Conservation (phyloP, 441 rosid species). For the Erysimum pusillum region DNA sequence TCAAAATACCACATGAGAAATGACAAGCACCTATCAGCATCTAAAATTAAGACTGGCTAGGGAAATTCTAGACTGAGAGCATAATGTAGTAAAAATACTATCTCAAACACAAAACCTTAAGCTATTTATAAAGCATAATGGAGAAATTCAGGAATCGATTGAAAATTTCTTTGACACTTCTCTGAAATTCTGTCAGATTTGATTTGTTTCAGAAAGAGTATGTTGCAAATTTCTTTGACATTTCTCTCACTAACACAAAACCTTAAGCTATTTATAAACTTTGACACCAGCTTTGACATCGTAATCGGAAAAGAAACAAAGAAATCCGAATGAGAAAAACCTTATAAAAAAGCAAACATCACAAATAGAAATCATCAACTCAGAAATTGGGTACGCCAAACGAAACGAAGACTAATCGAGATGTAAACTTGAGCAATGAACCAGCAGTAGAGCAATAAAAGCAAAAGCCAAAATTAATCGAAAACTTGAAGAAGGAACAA, state of each 20-base stretch:
- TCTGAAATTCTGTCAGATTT: too few relatives aligned
- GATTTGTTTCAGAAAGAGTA: too few relatives aligned
- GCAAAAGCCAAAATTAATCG: slow-evolving; percentile 11
- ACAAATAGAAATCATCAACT: not conserved
- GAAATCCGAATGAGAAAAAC: too few relatives aligned
- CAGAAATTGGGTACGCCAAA: not conserved
- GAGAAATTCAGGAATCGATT: too few relatives aligned
- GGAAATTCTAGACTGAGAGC: slow-evolving; percentile 3
- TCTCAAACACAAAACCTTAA: not conserved
- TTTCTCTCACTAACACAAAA: too few relatives aligned
- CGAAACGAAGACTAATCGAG: not conserved
- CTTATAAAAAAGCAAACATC: not conserved
- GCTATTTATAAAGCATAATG: too few relatives aligned
- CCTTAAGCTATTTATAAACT: too few relatives aligned
- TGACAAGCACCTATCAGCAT: not conserved
- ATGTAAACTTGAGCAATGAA: not conserved
- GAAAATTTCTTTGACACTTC: too few relatives aligned
- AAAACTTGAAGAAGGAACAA: not conserved
- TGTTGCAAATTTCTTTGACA: too few relatives aligned
- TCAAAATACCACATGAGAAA: not conserved
- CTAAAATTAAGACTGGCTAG: not conserved
- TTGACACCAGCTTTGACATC: too few relatives aligned
- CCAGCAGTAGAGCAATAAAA: slow-evolving; percentile 8
- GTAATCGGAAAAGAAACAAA: too few relatives aligned
- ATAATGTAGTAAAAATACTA: not conserved